Percentiles rank a stretch among this genome's conserved stretches.
Evolutionary conservation across 1,284 basidiomycete species (phyloP).

Genomic region (Apiotrichum mycotoxinovorans): DNA sequence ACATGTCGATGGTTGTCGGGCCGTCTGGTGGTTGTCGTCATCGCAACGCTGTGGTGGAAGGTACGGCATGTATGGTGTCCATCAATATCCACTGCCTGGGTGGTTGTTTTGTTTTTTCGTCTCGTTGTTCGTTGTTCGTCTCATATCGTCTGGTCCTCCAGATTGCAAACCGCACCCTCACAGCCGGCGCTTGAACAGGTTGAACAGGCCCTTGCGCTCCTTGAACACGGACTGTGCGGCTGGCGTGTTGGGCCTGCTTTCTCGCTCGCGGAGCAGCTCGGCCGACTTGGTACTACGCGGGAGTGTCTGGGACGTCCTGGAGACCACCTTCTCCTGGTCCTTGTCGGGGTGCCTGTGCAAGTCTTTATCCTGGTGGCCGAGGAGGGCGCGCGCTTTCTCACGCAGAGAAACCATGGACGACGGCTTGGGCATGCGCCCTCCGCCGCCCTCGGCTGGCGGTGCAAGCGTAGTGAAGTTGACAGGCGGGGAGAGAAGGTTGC

Average conservation of each 20-base stretch:
- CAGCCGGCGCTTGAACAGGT: constrained; percentile 17
- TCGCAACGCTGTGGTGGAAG: too few relatives aligned
- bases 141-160: too few relatives aligned
- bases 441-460: not conserved
- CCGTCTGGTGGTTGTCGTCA: too few relatives aligned
- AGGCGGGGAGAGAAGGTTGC: not conserved
- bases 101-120: too few relatives aligned
- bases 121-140: too few relatives aligned
- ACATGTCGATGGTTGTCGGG: too few relatives aligned
- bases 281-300: not conserved
- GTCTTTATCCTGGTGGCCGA: constrained; percentile 11
- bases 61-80: too few relatives aligned
- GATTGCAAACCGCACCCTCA: too few relatives aligned
- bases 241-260: constrained; percentile 10
- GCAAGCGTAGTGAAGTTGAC: not conserved
- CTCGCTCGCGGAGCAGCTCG: not conserved
- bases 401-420: constrained; percentile 36
- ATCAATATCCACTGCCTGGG: too few relatives aligned
- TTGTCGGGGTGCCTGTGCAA: too few relatives aligned
- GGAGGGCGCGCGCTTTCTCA: constrained; percentile 32
- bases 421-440: constrained; percentile 28
- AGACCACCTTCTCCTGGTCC: not conserved
- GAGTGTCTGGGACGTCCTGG: not conserved
- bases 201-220: constrained; percentile 22
- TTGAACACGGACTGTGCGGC: constrained; percentile 13